These are phyloP conservation scores for Cladosporium colombiae DNA, from an alignment of 2,329 filamentous ascomycete species.

Conservation along the genomic window DNA sequence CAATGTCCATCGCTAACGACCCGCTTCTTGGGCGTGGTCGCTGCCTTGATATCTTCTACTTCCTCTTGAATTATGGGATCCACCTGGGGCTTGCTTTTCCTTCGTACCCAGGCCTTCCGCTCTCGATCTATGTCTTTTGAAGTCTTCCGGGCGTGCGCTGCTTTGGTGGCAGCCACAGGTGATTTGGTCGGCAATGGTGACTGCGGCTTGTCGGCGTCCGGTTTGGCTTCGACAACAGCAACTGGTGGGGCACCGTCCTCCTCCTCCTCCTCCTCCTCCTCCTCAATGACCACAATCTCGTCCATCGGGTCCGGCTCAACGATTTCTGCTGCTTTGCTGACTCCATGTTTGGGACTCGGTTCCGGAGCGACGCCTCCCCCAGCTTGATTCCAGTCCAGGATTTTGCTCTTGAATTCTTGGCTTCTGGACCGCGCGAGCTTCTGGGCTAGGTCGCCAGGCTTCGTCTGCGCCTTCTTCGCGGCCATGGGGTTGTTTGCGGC, in stretches of 20 bases:
- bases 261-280: slow-evolving; percentile 22
- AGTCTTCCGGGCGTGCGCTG: slow-evolving; percentile 25
- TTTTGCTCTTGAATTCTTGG: slow-evolving; percentile 38
- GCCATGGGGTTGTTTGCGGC: slow-evolving; percentile 22
- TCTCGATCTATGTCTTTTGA: slow-evolving; percentile 35
- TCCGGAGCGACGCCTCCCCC: slow-evolving; percentile 33
- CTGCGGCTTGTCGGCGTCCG: slow-evolving; percentile 14
- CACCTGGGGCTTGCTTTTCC: slow-evolving; percentile 39
- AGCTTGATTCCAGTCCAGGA: slow-evolving; percentile 35
- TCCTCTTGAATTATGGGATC: slow-evolving; percentile 41
- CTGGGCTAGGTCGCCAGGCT: slow-evolving; percentile 33
- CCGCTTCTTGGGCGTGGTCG: slow-evolving; percentile 78
- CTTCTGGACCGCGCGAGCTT: slow-evolving; percentile 33
- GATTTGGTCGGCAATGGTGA: slow-evolving; percentile 9
- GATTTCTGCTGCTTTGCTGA: slow-evolving; percentile 9
- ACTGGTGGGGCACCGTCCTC: slow-evolving; percentile 20
- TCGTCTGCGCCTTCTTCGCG: slow-evolving; percentile 33
- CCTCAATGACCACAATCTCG: slow-evolving; percentile 30
- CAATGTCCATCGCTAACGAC: slow-evolving; percentile 94
- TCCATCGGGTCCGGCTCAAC: slow-evolving; percentile 2
- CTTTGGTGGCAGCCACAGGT: slow-evolving; percentile 4
- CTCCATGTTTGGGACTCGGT: slow-evolving; percentile 31
- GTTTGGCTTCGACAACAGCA: slow-evolving; percentile 15
- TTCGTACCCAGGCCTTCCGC: slow-evolving; percentile 39
- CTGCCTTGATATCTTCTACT: slow-evolving; percentile 49